Conservation (phyloP, 2,329 filamentous ascomycete species). For the Endocalyx cinctus region DNA sequence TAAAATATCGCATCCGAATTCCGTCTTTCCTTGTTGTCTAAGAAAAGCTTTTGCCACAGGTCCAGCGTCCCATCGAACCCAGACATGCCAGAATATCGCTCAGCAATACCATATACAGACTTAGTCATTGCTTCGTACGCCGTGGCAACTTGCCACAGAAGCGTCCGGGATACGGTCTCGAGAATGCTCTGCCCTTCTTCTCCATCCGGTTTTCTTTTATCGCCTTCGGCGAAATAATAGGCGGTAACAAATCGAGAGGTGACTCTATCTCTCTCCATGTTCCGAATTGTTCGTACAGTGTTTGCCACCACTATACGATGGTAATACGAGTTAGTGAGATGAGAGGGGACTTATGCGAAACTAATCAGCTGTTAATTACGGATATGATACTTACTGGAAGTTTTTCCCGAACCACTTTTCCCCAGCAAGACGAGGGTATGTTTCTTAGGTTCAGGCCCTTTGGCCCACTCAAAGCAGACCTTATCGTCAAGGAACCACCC, state of each 20-base stretch:
- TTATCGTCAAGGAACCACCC: constrained; percentile 21
- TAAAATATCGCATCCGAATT: constrained; percentile 27
- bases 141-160: constrained; percentile 29
- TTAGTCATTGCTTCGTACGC: constrained; percentile 29
- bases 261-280: constrained; percentile 14
- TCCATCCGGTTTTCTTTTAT: constrained; percentile 24
- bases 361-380: too few relatives aligned
- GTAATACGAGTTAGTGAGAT: too few relatives aligned
- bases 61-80: constrained; percentile 24
- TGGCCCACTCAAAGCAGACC: constrained; percentile 19
- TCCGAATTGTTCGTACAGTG: constrained; percentile 22
- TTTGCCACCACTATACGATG: constrained; percentile 25
- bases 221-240: constrained; percentile 26
- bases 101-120: constrained; percentile 22
- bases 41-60: constrained; percentile 26
- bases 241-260: constrained; percentile 21
- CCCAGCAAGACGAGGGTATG: constrained; percentile 24
- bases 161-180: constrained; percentile 20
- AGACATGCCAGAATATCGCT: too few relatives aligned
- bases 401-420: constrained; percentile 26
- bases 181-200: constrained; percentile 18
- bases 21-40: constrained; percentile 25
- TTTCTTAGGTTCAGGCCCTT: constrained; percentile 13
- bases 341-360: too few relatives aligned
- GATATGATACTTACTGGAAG: constrained; percentile 23